Conservation (phyloP, 2,329 filamentous ascomycete genomes). For the Parastagonospora avenae region DNA sequence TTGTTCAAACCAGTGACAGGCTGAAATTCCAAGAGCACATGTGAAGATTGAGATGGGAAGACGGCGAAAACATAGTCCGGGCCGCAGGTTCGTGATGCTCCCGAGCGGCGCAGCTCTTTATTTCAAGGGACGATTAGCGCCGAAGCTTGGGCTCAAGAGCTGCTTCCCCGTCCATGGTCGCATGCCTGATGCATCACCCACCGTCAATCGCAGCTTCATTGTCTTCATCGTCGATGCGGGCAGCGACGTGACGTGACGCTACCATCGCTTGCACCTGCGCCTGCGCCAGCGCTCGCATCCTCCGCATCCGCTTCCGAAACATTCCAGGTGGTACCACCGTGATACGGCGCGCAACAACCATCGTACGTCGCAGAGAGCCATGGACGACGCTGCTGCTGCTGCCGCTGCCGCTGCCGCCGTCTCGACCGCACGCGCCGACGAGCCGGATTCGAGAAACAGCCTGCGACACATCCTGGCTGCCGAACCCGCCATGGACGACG, state of each 20-base stretch:
- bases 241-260: background rate
- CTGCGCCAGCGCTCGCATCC: background rate
- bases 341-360: background rate
- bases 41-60: no score
- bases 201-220: background rate
- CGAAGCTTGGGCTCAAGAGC: conserved; percentile 6
- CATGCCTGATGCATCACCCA: background rate
- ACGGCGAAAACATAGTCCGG: background rate
- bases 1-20: background rate
- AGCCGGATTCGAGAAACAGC: conserved; percentile 47
- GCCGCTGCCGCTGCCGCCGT: no score
- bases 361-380: background rate
- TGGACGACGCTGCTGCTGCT: no score
- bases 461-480: conserved; percentile 46
- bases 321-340: background rate
- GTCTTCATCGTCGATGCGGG: background rate
- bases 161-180: background rate
- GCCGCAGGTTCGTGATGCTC: background rate
- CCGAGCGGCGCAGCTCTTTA: background rate
- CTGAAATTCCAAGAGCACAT: background rate
- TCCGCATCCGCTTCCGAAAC: background rate
- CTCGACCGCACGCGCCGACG: conserved; percentile 27
- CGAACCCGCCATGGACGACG: conserved; percentile 44
- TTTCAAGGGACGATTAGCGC: conserved; percentile 7
- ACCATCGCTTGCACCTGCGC: background rate